These are phyloP conservation scores for Sporopachydermia lactativora DNA, from an alignment of 805 yeast species.

Conservation along the genomic window DNA sequence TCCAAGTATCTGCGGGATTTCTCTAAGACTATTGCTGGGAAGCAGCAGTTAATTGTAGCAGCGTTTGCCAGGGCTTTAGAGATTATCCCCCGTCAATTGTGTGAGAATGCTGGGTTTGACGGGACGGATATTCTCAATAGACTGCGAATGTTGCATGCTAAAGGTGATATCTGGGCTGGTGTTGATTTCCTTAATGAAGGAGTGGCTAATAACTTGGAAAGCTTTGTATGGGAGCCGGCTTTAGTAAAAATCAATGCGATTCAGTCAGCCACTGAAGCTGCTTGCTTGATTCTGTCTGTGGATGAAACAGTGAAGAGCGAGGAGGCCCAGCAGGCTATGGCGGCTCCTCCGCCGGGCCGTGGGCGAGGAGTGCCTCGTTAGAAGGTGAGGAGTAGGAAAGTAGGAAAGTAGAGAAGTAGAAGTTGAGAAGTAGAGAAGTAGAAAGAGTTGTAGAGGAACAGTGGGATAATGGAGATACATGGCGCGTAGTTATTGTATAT, in stretches of 20 bases:
- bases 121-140: conserved; percentile 89
- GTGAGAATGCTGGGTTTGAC: conserved; percentile 98
- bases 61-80: conserved; percentile 94
- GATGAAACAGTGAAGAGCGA: conserved; percentile 65
- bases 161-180: conserved; percentile 87
- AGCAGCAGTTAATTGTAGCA: conserved; percentile 83
- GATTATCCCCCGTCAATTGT: conserved; percentile 90
- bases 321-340: conserved; percentile 23
- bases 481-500: too few species aligned
- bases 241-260: conserved; percentile 89
- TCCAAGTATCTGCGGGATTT: conserved; percentile 79
- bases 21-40: conserved; percentile 82
- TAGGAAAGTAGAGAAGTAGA: too few species aligned
- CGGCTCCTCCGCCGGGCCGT: conserved; percentile 13
- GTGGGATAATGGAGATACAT: too few species aligned
- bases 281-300: conserved; percentile 81
- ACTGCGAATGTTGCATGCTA: conserved; percentile 86
- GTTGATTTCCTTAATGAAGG: conserved; percentile 76
- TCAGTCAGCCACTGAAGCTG: conserved; percentile 93
- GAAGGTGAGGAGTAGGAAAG: too few species aligned
- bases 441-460: too few species aligned
- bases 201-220: conserved; percentile 71
- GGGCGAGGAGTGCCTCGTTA: conserved; percentile 7
- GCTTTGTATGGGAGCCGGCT: conserved; percentile 96
- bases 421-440: too few species aligned